Evolutionary conservation across 2,329 filamentous ascomycete species (phyloP).

Genomic region (Colletotrichum plurivorum): DNA sequence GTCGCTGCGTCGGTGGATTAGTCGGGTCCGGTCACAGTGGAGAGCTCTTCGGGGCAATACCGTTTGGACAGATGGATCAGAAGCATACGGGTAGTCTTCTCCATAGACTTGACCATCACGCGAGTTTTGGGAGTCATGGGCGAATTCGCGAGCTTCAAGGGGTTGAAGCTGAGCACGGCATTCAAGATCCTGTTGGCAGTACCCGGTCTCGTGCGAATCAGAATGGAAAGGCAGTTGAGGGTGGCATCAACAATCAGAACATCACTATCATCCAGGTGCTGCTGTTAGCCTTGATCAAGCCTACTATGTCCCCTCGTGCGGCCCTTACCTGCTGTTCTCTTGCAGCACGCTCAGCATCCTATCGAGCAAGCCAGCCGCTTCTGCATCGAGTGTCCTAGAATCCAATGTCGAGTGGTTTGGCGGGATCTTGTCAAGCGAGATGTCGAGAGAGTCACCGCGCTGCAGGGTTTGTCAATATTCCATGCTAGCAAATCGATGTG

Average conservation of each 20-base stretch:
- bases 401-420: conserved; percentile 86
- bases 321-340: conserved; percentile 82
- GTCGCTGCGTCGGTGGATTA: conserved; percentile 69
- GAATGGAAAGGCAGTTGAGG: conserved; percentile 86
- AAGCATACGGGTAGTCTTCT: conserved; percentile 89
- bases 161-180: conserved; percentile 91
- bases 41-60: conserved; percentile 58
- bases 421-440: conserved; percentile 89
- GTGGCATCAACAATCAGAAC: conserved; percentile 91
- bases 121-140: conserved; percentile 84
- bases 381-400: conserved; percentile 87
- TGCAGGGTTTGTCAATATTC: conserved; percentile 48
- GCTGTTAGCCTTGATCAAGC: conserved; percentile 34
- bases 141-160: conserved; percentile 82
- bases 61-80: conserved; percentile 86
- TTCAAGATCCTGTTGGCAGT: conserved; percentile 89
- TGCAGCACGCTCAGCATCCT: conserved; percentile 88
- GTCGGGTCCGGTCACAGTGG: conserved; percentile 15
- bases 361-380: conserved; percentile 91
- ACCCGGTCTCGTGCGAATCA: conserved; percentile 85
- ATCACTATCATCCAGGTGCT: conserved; percentile 70
- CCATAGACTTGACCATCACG: conserved; percentile 92
- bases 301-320: background rate
- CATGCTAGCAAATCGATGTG: conserved; percentile 18
- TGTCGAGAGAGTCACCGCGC: conserved; percentile 72